Conservation (phyloP, 495 filamentous ascomycete genomes). For the Viridothelium virens region DNA sequence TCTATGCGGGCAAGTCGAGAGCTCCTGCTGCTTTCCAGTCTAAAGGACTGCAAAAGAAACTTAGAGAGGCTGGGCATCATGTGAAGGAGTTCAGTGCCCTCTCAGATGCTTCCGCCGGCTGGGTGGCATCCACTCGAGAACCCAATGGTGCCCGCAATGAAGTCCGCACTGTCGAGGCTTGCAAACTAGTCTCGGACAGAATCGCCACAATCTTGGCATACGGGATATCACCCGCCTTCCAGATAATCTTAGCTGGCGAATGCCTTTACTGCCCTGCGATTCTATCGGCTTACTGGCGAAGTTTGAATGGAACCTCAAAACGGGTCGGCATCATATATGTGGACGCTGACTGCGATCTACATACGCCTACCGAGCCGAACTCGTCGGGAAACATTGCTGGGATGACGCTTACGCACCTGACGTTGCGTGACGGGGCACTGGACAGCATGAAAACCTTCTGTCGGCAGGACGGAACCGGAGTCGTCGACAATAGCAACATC, state of each 20-base stretch:
- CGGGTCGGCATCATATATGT: slow-evolving; percentile 20
- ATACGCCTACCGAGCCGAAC: slow-evolving; percentile 16
- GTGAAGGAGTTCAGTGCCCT: slow-evolving; percentile 15
- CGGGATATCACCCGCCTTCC: not conserved
- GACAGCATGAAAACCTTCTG: slow-evolving; percentile 21
- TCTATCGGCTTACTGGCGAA: slow-evolving; percentile 17
- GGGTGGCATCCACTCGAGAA: slow-evolving; percentile 17
- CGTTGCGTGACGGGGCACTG: slow-evolving; percentile 18
- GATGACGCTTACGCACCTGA: slow-evolving; percentile 23
- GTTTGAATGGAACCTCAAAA: slow-evolving; percentile 13
- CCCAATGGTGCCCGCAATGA: slow-evolving; percentile 21
- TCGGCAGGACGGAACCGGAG: slow-evolving; percentile 17
- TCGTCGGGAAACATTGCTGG: slow-evolving; percentile 20
- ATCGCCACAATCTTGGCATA: slow-evolving; percentile 2
- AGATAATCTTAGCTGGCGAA: slow-evolving; percentile 17
- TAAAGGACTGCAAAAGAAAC: slow-evolving; percentile 13
- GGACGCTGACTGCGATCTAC: slow-evolving; percentile 19
- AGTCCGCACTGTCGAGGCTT: slow-evolving; percentile 16
- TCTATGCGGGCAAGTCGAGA: slow-evolving; percentile 21
- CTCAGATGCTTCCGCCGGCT: slow-evolving; percentile 11
- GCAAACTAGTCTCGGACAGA: slow-evolving; percentile 15
- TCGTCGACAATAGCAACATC: slow-evolving; percentile 20
- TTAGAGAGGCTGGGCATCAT: slow-evolving; percentile 12
- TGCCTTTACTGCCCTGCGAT: slow-evolving; percentile 19
- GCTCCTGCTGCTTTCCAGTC: slow-evolving; percentile 19